Conservation (phyloP, 345 rosid genomes). For the Populus davidiana region DNA sequence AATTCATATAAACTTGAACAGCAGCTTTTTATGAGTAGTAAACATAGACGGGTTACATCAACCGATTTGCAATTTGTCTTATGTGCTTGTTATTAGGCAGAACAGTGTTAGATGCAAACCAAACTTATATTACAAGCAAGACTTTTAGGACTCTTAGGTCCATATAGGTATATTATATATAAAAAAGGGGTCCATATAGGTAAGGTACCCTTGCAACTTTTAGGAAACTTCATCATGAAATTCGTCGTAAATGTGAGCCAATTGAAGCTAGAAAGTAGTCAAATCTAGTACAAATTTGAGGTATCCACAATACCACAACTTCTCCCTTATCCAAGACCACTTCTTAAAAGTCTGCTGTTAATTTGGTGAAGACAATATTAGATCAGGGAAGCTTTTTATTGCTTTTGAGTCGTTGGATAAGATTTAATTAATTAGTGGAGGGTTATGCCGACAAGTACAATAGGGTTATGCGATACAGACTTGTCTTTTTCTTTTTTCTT, state of each 20-base stretch:
- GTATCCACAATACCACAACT: background rate
- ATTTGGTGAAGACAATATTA: background rate
- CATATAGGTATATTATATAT: background rate
- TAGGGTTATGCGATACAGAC: too few species aligned
- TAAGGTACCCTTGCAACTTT: slow-evolving; percentile 2
- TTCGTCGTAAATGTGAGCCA: slow-evolving; percentile 3
- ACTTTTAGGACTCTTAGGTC: slow-evolving; percentile 4
- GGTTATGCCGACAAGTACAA: too few species aligned
- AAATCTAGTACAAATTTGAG: background rate
- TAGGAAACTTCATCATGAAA: slow-evolving; percentile 6
- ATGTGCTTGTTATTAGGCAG: slow-evolving; percentile 24
- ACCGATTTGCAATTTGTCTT: slow-evolving; percentile 35
- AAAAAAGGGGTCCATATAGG: background rate
- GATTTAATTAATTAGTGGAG: too few species aligned
- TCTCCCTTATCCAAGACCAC: too few species aligned
- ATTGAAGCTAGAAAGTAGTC: slow-evolving; percentile 7
- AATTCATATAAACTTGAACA: slow-evolving; percentile 3
- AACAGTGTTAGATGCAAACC: slow-evolving; percentile 22
- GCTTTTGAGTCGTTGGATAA: background rate
- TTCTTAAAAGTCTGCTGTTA: background rate
- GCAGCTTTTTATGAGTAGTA: background rate
- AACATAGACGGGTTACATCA: slow-evolving; percentile 16
- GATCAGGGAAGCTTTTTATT: background rate
- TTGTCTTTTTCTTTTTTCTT: too few species aligned
- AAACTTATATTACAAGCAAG: background rate